Evolutionary conservation across 169 alveolate species (phyloP), one percentile per base, ranked within the genome.

Genomic region (Plasmodium coatneyi): DNA sequence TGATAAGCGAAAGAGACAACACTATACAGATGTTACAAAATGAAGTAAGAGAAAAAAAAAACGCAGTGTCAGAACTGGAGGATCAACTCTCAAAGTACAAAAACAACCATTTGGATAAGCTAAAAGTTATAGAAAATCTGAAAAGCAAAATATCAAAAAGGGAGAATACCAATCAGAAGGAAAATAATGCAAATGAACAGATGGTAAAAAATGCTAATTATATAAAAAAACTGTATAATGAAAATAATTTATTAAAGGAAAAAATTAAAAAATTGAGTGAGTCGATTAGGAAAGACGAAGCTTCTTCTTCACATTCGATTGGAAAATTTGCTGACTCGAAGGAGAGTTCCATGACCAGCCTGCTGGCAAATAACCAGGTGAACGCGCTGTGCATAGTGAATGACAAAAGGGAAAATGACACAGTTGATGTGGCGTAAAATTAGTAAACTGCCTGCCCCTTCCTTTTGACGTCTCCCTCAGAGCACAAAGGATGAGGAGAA

Each of bases 231-330:
- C 43, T 86, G 80, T 86, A 86, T 54, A 86, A 86, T 52, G 93
- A 86, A 86, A 86, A 86, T 52, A 86, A 76, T 74, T 74, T 86
- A 52, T 74, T 86, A 86, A 86, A 76, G 52, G 93, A 86, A 76
- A 86, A 56, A 86, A 74, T 86, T 32, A 86, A 86, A 86, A 86
- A 76, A 54, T 78, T 86, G 25, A 86, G 9, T 25, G 80, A 36
- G 19, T 43, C 72, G 41, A 76, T 16, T 74, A 83, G 54, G 56
- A 34, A 74, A 39, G 82, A 70, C 7, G 86, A 60, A 3, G 41
- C 5, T 36, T 52, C 32, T 34, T 49, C 25, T 3, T 28, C 71
- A 34, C 78, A 76, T 5, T n/a, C 54, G 22, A n/a, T 16, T 54
- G 84, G 70, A 41, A 86, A 49, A 54, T n/a, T 30, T 19, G 22